Percentiles rank a stretch among this genome's conserved stretches.
phyloP scores from a whole-genome alignment of 2,329 filamentous ascomycete genomes.

The Cytospora paraplurivora region DNA sequence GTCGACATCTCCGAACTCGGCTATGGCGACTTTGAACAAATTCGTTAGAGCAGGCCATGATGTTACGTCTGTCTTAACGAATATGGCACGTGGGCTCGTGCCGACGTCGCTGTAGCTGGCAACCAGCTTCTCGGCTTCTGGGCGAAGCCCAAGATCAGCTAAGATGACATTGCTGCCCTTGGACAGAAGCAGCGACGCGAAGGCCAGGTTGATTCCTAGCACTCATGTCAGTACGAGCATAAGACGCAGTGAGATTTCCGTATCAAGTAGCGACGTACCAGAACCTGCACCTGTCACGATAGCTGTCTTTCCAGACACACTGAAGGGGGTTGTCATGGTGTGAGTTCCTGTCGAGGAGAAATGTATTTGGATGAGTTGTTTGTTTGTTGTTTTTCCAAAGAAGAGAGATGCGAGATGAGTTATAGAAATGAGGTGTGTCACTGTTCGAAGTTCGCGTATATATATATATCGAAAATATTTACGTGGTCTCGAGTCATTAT shows the following conservation, averaged over 20 bases:
- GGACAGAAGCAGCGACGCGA: conserved; percentile 46
- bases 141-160: conserved; percentile 46
- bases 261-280: conserved; percentile 36
- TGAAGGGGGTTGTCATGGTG: conserved; percentile 20
- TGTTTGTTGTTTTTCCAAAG: too few species aligned
- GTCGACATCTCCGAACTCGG: conserved; percentile 43
- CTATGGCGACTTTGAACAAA: conserved; percentile 40
- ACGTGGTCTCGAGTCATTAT: too few species aligned
- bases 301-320: conserved; percentile 49
- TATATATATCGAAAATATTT: too few species aligned
- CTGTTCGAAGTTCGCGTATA: too few species aligned
- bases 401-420: too few species aligned
- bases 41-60: conserved; percentile 42
- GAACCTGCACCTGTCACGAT: conserved; percentile 58
- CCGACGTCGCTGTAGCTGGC: conserved; percentile 28
- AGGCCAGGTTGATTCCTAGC: conserved; percentile 47
- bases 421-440: too few species aligned
- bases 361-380: background rate
- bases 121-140: conserved; percentile 44
- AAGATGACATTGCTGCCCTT: conserved; percentile 48
- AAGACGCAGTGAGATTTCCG: too few species aligned
- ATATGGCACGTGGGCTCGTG: conserved; percentile 40
- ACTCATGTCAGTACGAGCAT: conserved; percentile 2
- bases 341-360: too few species aligned
- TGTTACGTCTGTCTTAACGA: conserved; percentile 48